Percentiles rank a stretch among this genome's conserved stretches.
Evolutionary conservation across 805 yeast species (phyloP).

Genomic region (Starmerella floricola): DNA sequence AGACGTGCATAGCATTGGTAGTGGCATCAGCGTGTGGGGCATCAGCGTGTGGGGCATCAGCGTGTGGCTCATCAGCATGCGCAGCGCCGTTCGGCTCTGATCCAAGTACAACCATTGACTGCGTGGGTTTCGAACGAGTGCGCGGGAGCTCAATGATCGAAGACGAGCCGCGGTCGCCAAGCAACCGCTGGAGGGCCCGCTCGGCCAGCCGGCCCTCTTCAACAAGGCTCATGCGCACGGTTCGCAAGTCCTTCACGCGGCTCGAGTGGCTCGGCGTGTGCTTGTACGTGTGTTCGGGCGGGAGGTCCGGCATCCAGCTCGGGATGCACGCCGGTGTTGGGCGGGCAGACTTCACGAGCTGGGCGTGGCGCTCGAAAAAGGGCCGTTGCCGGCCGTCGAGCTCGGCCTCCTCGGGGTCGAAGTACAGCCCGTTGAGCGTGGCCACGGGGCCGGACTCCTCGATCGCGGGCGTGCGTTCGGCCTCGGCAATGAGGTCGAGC

Average conservation of each 20-base stretch:
- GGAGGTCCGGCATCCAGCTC: slow-evolving; percentile 70
- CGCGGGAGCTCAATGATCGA: slow-evolving; percentile 18
- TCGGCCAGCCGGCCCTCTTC: slow-evolving; percentile 76
- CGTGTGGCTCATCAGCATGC: slow-evolving; percentile 2
- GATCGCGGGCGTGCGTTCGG: slow-evolving; percentile 15
- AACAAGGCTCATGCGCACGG: slow-evolving; percentile 57
- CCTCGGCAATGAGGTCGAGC: slow-evolving; percentile 26
- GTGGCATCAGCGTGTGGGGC: background rate
- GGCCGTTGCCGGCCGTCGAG: slow-evolving; percentile 36
- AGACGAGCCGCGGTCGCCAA: slow-evolving; percentile 25
- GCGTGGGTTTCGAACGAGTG: background rate
- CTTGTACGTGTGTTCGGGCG: slow-evolving; percentile 87
- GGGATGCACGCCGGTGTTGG: slow-evolving; percentile 43
- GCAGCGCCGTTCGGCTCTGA: too few relatives aligned
- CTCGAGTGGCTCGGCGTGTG: slow-evolving; percentile 58
- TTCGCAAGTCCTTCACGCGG: slow-evolving; percentile 55
- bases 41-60: background rate
- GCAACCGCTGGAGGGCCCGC: slow-evolving; percentile 53
- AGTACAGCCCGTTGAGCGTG: slow-evolving; percentile 22
- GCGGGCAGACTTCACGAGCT: slow-evolving; percentile 44
- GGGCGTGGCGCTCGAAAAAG: slow-evolving; percentile 40
- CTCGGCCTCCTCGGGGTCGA: slow-evolving; percentile 27
- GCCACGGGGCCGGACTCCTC: slow-evolving; percentile 18
- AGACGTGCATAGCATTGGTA: too few relatives aligned
- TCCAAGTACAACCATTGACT: slow-evolving; percentile 4